phyloP scores from a whole-genome alignment of 805 yeast species.

The Candida ipomoeae region DNA sequence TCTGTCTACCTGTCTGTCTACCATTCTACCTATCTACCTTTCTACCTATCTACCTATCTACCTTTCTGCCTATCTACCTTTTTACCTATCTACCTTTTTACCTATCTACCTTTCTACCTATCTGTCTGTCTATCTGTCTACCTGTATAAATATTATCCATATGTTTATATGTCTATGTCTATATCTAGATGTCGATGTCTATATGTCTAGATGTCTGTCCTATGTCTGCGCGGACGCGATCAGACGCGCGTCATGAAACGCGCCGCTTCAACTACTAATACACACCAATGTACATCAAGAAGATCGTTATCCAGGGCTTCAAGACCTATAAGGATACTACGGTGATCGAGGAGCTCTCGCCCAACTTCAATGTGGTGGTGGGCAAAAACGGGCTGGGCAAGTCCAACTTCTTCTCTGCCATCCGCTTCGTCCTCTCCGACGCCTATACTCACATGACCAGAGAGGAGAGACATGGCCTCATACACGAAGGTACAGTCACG shows the following conservation, averaged over 20 bases:
- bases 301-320: slow-evolving; percentile 83
- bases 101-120: too few species aligned
- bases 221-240: background rate
- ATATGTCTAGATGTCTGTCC: too few species aligned
- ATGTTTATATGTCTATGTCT: too few species aligned
- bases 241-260: slow-evolving; percentile 1
- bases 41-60: too few species aligned
- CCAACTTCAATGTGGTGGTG: slow-evolving; percentile 75
- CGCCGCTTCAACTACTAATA: background rate
- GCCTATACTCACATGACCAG: slow-evolving; percentile 79
- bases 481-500: slow-evolving; percentile 87
- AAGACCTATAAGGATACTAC: slow-evolving; percentile 88
- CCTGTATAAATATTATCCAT: too few species aligned
- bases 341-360: slow-evolving; percentile 69
- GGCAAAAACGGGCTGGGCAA: slow-evolving; percentile 98
- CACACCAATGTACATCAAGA: slow-evolving; percentile 35
- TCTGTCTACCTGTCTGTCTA: too few species aligned
- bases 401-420: slow-evolving; percentile 92
- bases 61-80: too few species aligned
- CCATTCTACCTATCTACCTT: too few species aligned
- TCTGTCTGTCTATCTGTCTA: too few species aligned
- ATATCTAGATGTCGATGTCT: too few species aligned
- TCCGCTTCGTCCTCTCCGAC: slow-evolving; percentile 86
- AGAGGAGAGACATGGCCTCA: slow-evolving; percentile 80
- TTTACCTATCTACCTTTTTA: too few species aligned